Base-by-base conservation (phyloP, 306 rosid species). In the Malus asiatica region DNA sequence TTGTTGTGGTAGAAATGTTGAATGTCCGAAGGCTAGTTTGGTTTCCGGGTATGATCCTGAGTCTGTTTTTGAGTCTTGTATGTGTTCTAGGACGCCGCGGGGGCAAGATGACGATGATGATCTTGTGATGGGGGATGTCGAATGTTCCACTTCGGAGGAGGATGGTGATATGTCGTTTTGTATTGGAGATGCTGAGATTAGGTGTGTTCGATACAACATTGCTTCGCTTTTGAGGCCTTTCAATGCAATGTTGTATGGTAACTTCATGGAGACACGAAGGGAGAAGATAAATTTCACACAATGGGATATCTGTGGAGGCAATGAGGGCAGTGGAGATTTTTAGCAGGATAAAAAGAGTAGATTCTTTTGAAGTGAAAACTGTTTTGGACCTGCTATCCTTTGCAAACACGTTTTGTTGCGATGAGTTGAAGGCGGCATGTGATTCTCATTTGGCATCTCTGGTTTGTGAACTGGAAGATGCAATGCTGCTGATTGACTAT, bases 371-470 rank as follows among this genome's bases (percentile, higher is more conserved):
- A 10, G 80, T 87, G 19, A n/a, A 35, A 16, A 80, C 77, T 57
- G 89, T 90, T n/a, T 76, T 93, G 77, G 91, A 93, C 86, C 68
- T 90, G 77, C 83, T 93, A 9, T 79, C 91, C 6, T 80, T 93
- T 51, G 87, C 95, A 6, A 86, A 90, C 76, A 84, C 76, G 79
- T 93, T 87, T 84, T 93, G 98, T 83, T 90, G 98, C 3, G 93
- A 89, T 68, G 97, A 89, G 88, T 76, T 93, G 95, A 93, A 93
- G 82, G 67, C 73, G 35, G 90, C 88, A 30, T 90, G 97, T 62
- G 98, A 93, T 53, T 62, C 66, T 38, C 76, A 88, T 85, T 86
- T 93, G 88, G 93, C 98, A 0, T 86, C 83, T 16, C 44, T 93
- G 76, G 87, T 93, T 78, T 77, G 73, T 77, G 96, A 90, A 40